Base-by-base conservation (phyloP, 768 basidiomycete genomes). In the Rhodotorula paludigena region DNA sequence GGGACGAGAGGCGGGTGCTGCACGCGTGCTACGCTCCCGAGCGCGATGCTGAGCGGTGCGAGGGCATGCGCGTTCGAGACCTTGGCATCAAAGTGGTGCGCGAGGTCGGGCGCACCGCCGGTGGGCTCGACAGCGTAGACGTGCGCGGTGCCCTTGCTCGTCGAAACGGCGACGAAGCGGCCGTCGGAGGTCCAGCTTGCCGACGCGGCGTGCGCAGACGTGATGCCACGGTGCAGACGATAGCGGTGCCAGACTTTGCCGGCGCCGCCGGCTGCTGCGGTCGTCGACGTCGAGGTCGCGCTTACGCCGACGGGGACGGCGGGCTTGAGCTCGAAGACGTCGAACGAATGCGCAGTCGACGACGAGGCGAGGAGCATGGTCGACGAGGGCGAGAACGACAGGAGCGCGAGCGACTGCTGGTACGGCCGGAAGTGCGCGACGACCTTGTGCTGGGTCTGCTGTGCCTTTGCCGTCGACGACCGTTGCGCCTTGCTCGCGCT, bases 241-340 rank as follows among this genome's bases (percentile, higher is more conserved):
- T 75, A 74, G 12, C 74, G 72, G 49, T 75, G 74, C 74, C 72
- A 75, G 11, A 72, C 74, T 21, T 70, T 70, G 33, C 64, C 64
- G 60, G 16, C 45, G 36, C 21, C 32, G 51, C 20, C 47, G n/a
- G 60, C n/a, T 5, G 36, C 11, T 5, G 64, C 2, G 4, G 49
- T 49, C 33, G 59, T 18, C 8, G 59, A 44, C 14, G 60, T 32
- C 7, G 56, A 44, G 5, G 57, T 58, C 12, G 61, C 53, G 0
- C 28, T 30, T 4, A 23, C 21, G 21, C 67, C 69, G 42, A 68
- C 58, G 7, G 41, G 18, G 2, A 64, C 57, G 42, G 55, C 14
- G 2, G 74, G 72, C 55, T 68, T 67, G 35, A 75, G 55, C 54
- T 75, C 74, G 41, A 75, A 75, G 25, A 75, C 57, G 60, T 75